These are phyloP conservation scores for Mycena kentingensis DNA, from an alignment of 768 basidiomycete species.

Conservation along the genomic window DNA sequence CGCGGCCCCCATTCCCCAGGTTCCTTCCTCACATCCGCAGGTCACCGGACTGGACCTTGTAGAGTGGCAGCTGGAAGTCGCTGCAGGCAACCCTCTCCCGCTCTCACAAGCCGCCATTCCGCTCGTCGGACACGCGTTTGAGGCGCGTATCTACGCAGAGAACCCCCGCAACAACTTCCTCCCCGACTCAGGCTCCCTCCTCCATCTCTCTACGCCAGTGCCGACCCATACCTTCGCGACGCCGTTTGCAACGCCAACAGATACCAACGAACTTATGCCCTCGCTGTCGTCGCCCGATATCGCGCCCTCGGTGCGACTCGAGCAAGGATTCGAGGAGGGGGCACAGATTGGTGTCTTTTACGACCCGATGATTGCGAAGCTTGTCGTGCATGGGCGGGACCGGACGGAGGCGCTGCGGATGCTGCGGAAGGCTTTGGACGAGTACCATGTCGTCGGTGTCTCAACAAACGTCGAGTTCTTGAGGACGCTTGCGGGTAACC, in stretches of 20 bases:
- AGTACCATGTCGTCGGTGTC: constrained; percentile 90
- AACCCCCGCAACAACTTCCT: constrained; percentile 92
- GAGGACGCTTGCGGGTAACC: constrained; percentile 71
- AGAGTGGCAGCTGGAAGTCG: constrained; percentile 93
- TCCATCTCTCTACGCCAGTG: constrained; percentile 78
- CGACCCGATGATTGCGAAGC: constrained; percentile 91
- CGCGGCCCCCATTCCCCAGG: neutral
- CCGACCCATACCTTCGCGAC: constrained; percentile 74
- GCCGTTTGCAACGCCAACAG: constrained; percentile 34
- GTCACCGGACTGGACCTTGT: constrained; percentile 92
- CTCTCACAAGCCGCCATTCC: constrained; percentile 77
- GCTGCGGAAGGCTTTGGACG: constrained; percentile 77
- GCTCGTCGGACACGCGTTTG: constrained; percentile 90
- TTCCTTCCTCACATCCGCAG: neutral
- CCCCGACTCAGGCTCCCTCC: constrained; percentile 82
- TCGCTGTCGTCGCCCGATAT: constrained; percentile 37
- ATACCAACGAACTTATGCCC: constrained; percentile 32
- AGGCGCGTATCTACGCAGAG: constrained; percentile 94
- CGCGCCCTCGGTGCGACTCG: constrained; percentile 75
- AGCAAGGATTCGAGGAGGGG: constrained; percentile 84
- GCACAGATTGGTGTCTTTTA: constrained; percentile 86
- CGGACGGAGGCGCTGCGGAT: constrained; percentile 82
- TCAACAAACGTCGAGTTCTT: constrained; percentile 92
- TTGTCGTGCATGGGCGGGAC: constrained; percentile 85
- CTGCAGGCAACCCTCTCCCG: constrained; percentile 85